A percentile compares a stretch with the other conserved stretches of the same genome.
These are phyloP conservation scores for Cryptococcus maquisensis DNA, from an alignment of 1,284 basidiomycete species.

Conservation along the genomic window DNA sequence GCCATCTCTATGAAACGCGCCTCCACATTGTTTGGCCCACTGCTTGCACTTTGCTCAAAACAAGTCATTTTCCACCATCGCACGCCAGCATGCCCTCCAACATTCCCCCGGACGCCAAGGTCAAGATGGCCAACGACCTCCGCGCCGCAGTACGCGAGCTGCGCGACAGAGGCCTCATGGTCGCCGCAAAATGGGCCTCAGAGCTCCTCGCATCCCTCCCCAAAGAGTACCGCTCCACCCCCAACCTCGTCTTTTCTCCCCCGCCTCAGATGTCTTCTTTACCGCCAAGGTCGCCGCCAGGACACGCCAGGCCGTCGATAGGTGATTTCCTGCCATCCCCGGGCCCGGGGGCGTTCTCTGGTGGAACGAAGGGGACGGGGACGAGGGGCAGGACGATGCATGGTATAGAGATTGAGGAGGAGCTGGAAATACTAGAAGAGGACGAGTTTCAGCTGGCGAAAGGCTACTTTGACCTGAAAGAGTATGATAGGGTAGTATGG, in stretches of 20 bases:
- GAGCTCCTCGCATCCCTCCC: constrained; percentile 47
- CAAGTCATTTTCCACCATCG: not conserved
- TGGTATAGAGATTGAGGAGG: constrained; percentile 54
- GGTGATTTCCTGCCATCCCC: constrained; percentile 39
- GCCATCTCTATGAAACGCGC: too few species aligned
- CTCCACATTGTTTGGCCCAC: not conserved
- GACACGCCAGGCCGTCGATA: constrained; percentile 25
- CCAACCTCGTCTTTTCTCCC: constrained; percentile 42
- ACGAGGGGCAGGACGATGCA: constrained; percentile 25
- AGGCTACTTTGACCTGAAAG: constrained; percentile 70
- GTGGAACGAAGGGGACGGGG: constrained; percentile 24
- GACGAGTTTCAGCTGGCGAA: constrained; percentile 65
- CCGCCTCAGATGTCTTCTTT: constrained; percentile 26
- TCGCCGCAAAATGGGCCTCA: constrained; percentile 48
- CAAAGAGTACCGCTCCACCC: constrained; percentile 28
- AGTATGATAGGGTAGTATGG: constrained; percentile 70
- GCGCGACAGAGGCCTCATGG: constrained; percentile 44
- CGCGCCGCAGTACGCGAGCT: constrained; percentile 41
- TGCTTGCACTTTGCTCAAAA: not conserved
- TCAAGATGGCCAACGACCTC: constrained; percentile 45
- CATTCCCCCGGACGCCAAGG: constrained; percentile 18
- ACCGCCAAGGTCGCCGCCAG: constrained; percentile 15
- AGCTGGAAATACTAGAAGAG: constrained; percentile 58
- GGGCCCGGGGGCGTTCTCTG: constrained; percentile 23
- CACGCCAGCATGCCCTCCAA: constrained; percentile 7